Percentiles rank a stretch among this genome's conserved stretches.
These are phyloP conservation scores for Reticulascus tulasneorum DNA, from an alignment of 2,329 filamentous ascomycete genomes.

Conservation along the genomic window DNA sequence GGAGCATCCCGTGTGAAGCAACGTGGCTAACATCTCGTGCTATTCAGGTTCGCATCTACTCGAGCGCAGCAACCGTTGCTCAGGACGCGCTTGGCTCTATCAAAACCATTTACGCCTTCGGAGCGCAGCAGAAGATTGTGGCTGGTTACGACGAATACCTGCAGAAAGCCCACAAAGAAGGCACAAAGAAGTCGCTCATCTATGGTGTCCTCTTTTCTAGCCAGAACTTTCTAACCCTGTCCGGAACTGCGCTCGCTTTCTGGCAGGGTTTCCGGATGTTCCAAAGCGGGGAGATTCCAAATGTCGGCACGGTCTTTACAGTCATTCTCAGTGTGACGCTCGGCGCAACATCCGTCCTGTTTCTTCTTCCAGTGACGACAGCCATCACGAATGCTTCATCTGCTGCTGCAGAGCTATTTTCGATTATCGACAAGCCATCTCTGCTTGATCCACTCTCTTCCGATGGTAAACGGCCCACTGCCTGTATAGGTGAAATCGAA, in stretches of 20 bases:
- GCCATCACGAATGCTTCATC: slow-evolving; percentile 18
- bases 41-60: background rate
- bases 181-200: slow-evolving; percentile 5
- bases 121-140: background rate
- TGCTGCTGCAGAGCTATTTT: slow-evolving; percentile 18
- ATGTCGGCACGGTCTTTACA: slow-evolving; percentile 3
- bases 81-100: slow-evolving; percentile 4
- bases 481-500: no score
- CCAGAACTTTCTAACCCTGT: slow-evolving; percentile 3
- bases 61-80: slow-evolving; percentile 3
- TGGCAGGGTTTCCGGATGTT: slow-evolving; percentile 6
- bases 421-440: slow-evolving; percentile 20
- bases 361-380: no score
- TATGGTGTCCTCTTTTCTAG: slow-evolving; percentile 3
- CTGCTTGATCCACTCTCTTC: slow-evolving; percentile 17
- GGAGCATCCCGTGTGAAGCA: no score
- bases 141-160: slow-evolving; percentile 4
- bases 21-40: no score
- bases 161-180: slow-evolving; percentile 1
- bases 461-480: slow-evolving; percentile 6
- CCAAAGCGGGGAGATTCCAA: slow-evolving; percentile 1
- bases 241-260: slow-evolving; percentile 4
- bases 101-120: slow-evolving; percentile 7
- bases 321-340: background rate
- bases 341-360: background rate